Percentiles rank a stretch among this genome's conserved stretches.
phyloP scores from a whole-genome alignment of 2,329 filamentous ascomycete species.

The Cordyceps cateniannulata region DNA sequence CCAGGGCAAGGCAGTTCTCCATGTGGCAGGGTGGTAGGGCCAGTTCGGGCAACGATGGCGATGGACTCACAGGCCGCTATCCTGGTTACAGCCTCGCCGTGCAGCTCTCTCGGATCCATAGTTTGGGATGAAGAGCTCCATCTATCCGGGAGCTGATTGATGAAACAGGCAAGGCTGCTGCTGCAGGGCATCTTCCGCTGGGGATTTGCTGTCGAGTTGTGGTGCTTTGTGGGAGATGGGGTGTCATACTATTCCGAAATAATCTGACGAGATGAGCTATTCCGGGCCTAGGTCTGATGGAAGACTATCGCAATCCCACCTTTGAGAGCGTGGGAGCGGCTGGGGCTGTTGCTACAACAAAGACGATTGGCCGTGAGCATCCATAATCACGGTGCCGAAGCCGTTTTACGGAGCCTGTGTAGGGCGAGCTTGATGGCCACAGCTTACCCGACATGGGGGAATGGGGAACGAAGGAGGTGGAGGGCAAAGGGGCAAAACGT shows the following conservation, averaged over 20 bases:
- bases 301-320: neutral
- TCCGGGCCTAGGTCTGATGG: slow-evolving; percentile 12
- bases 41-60: neutral
- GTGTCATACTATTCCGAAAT: slow-evolving; percentile 8
- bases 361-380: neutral
- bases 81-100: slow-evolving; percentile 5
- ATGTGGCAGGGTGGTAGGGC: slow-evolving; percentile 9
- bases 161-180: neutral
- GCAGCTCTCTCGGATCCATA: slow-evolving; percentile 5
- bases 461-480: neutral
- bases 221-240: neutral
- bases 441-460: slow-evolving; percentile 10
- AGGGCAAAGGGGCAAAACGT: slow-evolving; percentile 1
- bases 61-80: slow-evolving; percentile 8
- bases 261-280: slow-evolving; percentile 9
- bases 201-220: neutral
- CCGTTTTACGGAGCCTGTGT: slow-evolving; percentile 1
- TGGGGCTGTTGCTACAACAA: neutral
- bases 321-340: neutral
- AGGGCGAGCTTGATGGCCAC: slow-evolving; percentile 4
- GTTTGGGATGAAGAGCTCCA: neutral
- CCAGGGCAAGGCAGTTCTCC: neutral
- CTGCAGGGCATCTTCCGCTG: neutral
- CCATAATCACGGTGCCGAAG: slow-evolving; percentile 10
- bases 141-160: neutral